Evolutionary conservation across 1,284 basidiomycete species (phyloP), one percentile per base, ranked within the genome.

Genomic region (Athelia sp.): DNA sequence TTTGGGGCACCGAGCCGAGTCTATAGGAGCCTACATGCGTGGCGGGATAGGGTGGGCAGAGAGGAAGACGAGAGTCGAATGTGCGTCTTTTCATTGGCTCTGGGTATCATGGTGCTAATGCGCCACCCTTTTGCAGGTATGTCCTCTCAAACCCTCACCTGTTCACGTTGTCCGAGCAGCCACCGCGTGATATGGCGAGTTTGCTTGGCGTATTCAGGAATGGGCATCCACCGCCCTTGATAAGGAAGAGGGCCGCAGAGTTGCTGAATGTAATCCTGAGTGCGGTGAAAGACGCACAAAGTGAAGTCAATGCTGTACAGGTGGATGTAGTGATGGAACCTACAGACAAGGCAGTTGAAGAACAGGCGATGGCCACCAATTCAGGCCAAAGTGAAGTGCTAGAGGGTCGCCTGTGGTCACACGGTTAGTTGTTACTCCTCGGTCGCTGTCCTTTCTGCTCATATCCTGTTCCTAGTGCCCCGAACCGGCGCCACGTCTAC

Each of bases 21-120:
- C n/a, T 91, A 90, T 64, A 79, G 75, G 50, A 73, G 74, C 0
- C 71, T 97, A 17, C 93, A 97, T 67, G 72, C 69, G 24, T 98
- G 96, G 96, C 76, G 96, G 54, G 95, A 98, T 62, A 61, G 63
- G 2, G 69, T 87, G 1, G 91, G 93, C 0, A 75, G 93, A 46
- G 81, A 86, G 51, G 87, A 93, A 55, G 96, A 98, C 63, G 96
- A 98, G 66, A 90, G 89, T 61, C 80, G 81, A 3, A 72, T 85
- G 83, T 93, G 63, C 52, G 81, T 71, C 22, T 40, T 48, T 22
- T 43, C 15, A 40, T n/a, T n/a, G 43, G 50, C 43, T 40, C 58
- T 55, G 24, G 54, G 42, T 13, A 24, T 36, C 40, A 26, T 52
- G 40, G 36, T 13, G 3, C 4, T 43, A 45, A 21, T 52, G 36